These are phyloP conservation scores for Lachnellula cervina DNA, from an alignment of 2,329 filamentous ascomycete species.

Conservation along the genomic window DNA sequence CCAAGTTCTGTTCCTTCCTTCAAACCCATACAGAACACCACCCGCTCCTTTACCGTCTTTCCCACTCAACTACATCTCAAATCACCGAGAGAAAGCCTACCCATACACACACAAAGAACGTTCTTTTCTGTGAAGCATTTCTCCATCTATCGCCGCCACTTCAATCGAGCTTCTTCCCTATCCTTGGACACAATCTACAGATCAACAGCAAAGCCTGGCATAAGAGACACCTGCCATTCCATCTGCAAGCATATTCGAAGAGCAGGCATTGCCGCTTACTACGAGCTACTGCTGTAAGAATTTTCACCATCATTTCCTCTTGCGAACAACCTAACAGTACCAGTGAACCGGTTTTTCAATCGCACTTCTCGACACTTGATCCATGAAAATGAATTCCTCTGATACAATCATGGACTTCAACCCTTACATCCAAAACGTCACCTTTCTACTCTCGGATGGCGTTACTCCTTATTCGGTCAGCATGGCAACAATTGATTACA, in stretches of 20 bases:
- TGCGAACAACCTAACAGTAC: background rate
- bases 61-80: background rate
- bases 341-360: background rate
- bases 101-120: no score
- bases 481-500: conserved; percentile 40
- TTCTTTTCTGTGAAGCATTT: no score
- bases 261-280: no score
- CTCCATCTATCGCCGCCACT: background rate
- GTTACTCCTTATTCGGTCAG: conserved; percentile 34
- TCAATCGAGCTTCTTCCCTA: background rate
- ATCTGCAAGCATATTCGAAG: no score
- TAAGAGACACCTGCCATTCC: no score
- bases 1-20: background rate
- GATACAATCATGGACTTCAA: conserved; percentile 36
- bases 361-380: background rate
- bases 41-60: background rate
- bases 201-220: no score
- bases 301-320: no score
- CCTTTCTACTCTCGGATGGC: conserved; percentile 41
- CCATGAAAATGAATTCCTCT: background rate
- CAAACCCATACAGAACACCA: background rate
- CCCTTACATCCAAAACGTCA: conserved; percentile 47
- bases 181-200: background rate
- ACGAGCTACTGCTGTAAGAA: no score
- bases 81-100: background rate